Percentiles rank a stretch among this genome's conserved stretches.
Evolutionary conservation across 169 alveolate genomes (phyloP).

Genomic region (Babesia ovata): DNA sequence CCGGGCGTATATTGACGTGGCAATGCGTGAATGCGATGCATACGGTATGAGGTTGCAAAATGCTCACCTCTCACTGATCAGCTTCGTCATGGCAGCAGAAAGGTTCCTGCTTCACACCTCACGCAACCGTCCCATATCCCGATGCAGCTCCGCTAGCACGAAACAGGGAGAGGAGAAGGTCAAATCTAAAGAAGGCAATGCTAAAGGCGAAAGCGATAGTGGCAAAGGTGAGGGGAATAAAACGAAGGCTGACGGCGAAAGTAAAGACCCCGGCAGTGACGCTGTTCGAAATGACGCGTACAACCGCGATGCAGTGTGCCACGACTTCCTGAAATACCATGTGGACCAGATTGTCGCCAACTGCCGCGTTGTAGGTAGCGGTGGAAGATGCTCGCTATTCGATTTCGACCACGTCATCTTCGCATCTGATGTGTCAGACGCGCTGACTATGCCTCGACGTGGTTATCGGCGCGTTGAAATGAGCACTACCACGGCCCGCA

Average conservation of each 20-base stretch:
- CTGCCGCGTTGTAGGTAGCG: not conserved
- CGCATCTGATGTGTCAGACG: not conserved
- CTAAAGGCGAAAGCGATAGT: no score
- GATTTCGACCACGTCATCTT: constrained; percentile 1
- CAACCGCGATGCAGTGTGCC: not conserved
- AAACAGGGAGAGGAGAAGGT: not conserved
- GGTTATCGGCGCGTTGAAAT: constrained; percentile 2
- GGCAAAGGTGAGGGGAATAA: not conserved
- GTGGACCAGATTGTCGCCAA: not conserved
- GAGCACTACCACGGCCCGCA: not conserved
- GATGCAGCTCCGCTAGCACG: no score
- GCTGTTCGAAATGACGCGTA: not conserved
- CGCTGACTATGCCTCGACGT: not conserved
- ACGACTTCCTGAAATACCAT: not conserved
- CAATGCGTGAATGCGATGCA: constrained; percentile 7
- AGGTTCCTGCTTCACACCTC: not conserved
- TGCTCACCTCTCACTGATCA: constrained; percentile 19
- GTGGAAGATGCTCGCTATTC: not conserved
- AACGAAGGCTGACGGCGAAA: not conserved
- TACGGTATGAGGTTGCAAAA: not conserved
- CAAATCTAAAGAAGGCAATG: not conserved
- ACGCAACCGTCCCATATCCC: no score
- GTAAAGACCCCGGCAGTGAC: not conserved
- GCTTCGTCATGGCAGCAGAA: constrained; percentile 6
- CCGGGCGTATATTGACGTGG: constrained; percentile 2